phyloP scores from a whole-genome alignment of 495 filamentous ascomycete genomes.

The Elaphomyces granulatus region DNA sequence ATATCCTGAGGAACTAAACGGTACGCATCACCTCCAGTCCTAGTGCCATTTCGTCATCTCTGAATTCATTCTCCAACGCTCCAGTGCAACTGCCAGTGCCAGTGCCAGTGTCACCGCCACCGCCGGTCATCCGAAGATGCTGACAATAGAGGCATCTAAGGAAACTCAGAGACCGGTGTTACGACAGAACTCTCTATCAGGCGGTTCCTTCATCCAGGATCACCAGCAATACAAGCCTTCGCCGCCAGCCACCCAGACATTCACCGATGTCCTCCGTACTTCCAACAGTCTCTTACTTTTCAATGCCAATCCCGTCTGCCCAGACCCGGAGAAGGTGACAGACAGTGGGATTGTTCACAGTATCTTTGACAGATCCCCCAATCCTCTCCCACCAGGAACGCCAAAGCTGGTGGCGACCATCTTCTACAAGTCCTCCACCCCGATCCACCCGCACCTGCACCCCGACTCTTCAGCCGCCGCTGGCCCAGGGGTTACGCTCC shows the following conservation, averaged over 20 bases:
- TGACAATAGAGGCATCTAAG: conserved; percentile 9
- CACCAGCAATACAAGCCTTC: conserved; percentile 63
- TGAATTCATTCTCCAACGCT: too few relatives aligned
- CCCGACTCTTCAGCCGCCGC: conserved; percentile 21
- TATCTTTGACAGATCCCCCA: conserved; percentile 27
- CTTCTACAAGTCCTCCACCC: conserved; percentile 32
- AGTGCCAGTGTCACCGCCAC: too few relatives aligned
- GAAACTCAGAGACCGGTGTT: conserved; percentile 23
- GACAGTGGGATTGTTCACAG: conserved; percentile 33
- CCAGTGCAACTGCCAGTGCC: too few relatives aligned
- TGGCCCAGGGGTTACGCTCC: conserved; percentile 20
- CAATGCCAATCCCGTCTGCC: conserved; percentile 29
- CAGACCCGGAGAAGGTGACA: conserved; percentile 28
- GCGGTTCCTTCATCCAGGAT: conserved; percentile 54
- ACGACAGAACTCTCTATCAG: conserved; percentile 38
- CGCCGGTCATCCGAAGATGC: too few relatives aligned
- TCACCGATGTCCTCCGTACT: conserved; percentile 27
- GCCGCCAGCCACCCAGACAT: conserved; percentile 23
- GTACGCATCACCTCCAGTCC: too few relatives aligned
- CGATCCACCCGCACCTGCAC: conserved; percentile 30
- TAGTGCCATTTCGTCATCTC: too few relatives aligned
- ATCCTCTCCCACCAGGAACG: conserved; percentile 24
- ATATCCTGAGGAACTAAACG: too few relatives aligned
- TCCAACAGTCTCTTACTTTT: conserved; percentile 11
- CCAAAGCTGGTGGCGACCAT: conserved; percentile 32